Evolutionary conservation across 345 rosid species (phyloP), one percentile per base, ranked within the genome.

Genomic region (Syzygium aqueum): DNA sequence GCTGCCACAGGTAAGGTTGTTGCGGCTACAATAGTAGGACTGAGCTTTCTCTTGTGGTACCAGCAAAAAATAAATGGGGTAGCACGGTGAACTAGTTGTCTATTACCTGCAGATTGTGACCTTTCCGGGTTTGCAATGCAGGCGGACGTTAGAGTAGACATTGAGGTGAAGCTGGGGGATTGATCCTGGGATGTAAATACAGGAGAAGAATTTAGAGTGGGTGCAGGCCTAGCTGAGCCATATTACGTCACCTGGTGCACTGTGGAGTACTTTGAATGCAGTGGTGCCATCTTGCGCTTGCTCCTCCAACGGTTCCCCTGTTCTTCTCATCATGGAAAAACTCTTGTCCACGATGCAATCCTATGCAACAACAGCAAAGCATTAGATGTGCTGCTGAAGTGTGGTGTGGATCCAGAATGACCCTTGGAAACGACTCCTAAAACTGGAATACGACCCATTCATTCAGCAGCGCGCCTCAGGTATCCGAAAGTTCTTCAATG

Each of bases 141-240:
- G 96, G 92, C 90, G 51, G 95, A 93, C 30, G 94, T 89, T 78
- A 89, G 87, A 85, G 89, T 84, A 14, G 93, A 93, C 87, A 84
- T 85, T 43, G 90, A 90, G 84, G 94, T 93, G 85, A 91, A 93
- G 87, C 57, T 93, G 27, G 97, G 97, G 84, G 94, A 95, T 17
- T 95, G 96, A 95, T 92, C 94, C 51, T 93, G 96, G 97, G 96
- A 95, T 87, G 86, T 87, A 30, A 88, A 88, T 52, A 92, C 95
- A 3, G 95, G 94, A 28, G 95, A 95, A 88, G 97, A 94, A 89
- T 88, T 91, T 49, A 92, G 94, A 63, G 96, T 94, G 63, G 97
- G 97, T 46, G 96, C 93, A 5, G 95, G 96, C 85, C 89, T 94
- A 6, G 93, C 95, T 5, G 96, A 95, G 82, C 93, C 95, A 27